Evolutionary conservation across 768 basidiomycete genomes (phyloP).

Genomic region (Xerocomellus amylosporus): DNA sequence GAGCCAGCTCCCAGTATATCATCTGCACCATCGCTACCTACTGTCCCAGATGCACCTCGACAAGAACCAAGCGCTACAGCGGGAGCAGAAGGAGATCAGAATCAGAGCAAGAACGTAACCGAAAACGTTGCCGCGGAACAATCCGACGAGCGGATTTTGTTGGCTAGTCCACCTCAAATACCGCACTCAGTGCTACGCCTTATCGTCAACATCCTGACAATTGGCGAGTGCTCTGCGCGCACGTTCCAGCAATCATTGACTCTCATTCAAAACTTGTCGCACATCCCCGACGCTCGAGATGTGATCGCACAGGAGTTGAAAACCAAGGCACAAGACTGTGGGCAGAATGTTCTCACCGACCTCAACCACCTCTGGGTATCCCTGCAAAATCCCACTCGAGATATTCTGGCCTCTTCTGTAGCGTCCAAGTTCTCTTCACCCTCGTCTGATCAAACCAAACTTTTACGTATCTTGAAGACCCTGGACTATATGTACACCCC

Average conservation of each 20-base stretch:
- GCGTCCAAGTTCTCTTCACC: slow-evolving; percentile 91
- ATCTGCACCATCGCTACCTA: slow-evolving; percentile 3
- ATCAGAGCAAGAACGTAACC: slow-evolving; percentile 24
- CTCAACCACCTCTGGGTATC: slow-evolving; percentile 72
- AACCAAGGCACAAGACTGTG: slow-evolving; percentile 83
- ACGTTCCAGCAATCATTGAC: slow-evolving; percentile 95
- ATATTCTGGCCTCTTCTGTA: slow-evolving; percentile 60
- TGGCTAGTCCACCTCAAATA: slow-evolving; percentile 78
- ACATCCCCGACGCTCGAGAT: slow-evolving; percentile 84
- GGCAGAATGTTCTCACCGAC: slow-evolving; percentile 68
- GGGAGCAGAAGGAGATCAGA: slow-evolving; percentile 17
- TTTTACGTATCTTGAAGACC: slow-evolving; percentile 92
- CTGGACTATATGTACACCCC: slow-evolving; percentile 95
- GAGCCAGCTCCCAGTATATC: slow-evolving; percentile 8
- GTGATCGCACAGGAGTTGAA: slow-evolving; percentile 87
- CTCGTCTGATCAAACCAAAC: slow-evolving; percentile 94
- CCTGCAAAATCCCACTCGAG: slow-evolving; percentile 54
- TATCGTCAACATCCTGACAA: slow-evolving; percentile 96
- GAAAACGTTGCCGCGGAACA: slow-evolving; percentile 18
- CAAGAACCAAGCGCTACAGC: slow-evolving; percentile 16
- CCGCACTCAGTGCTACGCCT: slow-evolving; percentile 82
- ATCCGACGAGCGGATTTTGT: slow-evolving; percentile 44
- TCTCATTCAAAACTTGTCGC: slow-evolving; percentile 89
- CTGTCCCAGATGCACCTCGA: slow-evolving; percentile 9
- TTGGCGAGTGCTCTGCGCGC: slow-evolving; percentile 91